phyloP scores from a whole-genome alignment of 805 yeast species.

The Ogataea zsoltii region DNA sequence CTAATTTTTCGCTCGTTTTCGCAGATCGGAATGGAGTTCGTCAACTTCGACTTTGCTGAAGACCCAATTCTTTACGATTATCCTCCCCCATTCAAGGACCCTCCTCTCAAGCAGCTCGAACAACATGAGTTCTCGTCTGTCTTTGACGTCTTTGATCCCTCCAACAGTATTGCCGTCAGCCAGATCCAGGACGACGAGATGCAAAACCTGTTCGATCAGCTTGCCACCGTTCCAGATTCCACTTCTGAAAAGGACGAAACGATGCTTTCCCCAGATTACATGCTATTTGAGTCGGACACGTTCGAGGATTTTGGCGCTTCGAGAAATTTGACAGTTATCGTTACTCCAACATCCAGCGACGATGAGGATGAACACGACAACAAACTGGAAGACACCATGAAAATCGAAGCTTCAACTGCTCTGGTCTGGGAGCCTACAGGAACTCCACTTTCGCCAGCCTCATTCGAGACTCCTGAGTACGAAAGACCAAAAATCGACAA shows the following conservation, averaged over 20 bases:
- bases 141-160: conserved; percentile 2
- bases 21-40: background rate
- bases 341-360: conserved; percentile 15
- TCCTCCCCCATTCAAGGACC: background rate
- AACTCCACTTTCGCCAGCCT: conserved; percentile 1
- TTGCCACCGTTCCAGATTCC: conserved; percentile 7
- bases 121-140: conserved; percentile 9
- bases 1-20: background rate
- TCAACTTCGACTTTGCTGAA: conserved; percentile 7
- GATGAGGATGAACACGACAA: conserved; percentile 7
- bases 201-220: conserved; percentile 9
- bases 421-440: background rate
- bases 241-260: conserved; percentile 12
- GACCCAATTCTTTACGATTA: conserved; percentile 2
- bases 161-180: background rate
- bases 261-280: conserved; percentile 12
- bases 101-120: background rate
- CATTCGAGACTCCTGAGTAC: background rate
- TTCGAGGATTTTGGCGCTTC: conserved; percentile 6
- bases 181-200: conserved; percentile 7
- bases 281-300: conserved; percentile 14
- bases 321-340: conserved; percentile 6
- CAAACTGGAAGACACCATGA: background rate
- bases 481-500: background rate
- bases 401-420: background rate